Percentiles rank a stretch among this genome's conserved stretches.
Conservation (phyloP, 768 basidiomycete genomes). For the Grammothele lineata region DNA sequence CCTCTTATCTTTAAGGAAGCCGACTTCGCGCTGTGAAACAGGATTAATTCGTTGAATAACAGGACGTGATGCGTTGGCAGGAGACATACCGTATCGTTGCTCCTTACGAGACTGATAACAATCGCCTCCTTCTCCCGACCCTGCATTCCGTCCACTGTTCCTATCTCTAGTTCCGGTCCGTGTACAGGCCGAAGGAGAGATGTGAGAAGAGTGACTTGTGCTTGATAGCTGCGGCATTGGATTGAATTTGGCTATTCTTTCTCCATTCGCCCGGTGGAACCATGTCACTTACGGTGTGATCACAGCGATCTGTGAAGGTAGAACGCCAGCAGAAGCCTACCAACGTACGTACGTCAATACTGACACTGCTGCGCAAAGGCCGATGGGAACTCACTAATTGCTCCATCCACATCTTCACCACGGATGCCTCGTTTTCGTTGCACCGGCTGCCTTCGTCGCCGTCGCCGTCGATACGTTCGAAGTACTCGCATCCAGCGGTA, state of each 20-base stretch:
- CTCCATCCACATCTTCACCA: conserved; percentile 81
- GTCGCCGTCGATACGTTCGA: conserved; percentile 73
- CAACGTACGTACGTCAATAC: neutral
- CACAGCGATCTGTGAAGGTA: conserved; percentile 73
- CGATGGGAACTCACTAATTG: conserved; percentile 52
- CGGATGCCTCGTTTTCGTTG: conserved; percentile 92
- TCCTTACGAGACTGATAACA: conserved; percentile 87
- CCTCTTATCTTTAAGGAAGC: conserved; percentile 90
- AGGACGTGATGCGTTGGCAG: neutral
- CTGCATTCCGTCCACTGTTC: conserved; percentile 96
- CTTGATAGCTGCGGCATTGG: conserved; percentile 67
- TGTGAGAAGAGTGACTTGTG: conserved; percentile 84
- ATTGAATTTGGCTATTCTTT: no score
- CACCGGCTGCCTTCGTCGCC: conserved; percentile 86
- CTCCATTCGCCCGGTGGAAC: neutral
- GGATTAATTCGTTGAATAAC: neutral
- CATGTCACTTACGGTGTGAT: conserved; percentile 69
- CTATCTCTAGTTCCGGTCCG: conserved; percentile 76
- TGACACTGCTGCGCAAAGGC: neutral
- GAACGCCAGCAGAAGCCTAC: conserved; percentile 62
- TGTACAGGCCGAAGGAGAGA: conserved; percentile 70
- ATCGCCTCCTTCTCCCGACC: conserved; percentile 95
- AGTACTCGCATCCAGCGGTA: conserved; percentile 92
- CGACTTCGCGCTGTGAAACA: conserved; percentile 86
- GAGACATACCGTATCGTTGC: conserved; percentile 67